Conservation (phyloP, 345 rosid genomes). For the Dimocarpus longan region DNA sequence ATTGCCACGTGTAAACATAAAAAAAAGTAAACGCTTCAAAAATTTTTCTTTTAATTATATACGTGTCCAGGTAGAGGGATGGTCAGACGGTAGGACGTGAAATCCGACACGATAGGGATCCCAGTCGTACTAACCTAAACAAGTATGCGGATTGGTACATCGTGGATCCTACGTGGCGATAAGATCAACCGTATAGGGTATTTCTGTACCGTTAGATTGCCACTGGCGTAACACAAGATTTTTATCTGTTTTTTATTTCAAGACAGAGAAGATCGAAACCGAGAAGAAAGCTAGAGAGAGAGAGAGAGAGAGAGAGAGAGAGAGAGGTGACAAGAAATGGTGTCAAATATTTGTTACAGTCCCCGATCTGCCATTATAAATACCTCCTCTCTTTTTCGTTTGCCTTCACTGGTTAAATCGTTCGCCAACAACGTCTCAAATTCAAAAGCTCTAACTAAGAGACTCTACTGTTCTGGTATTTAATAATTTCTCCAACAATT, state of each 20-base stretch:
- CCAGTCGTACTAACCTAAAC: background rate
- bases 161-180: conserved; percentile 46
- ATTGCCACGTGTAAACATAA: background rate
- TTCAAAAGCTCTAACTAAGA: background rate
- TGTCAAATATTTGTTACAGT: conserved; percentile 43
- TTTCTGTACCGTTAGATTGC: background rate
- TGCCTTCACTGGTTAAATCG: conserved; percentile 27
- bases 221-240: background rate
- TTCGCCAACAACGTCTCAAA: conserved; percentile 10
- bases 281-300: background rate
- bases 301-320: conserved; percentile 9
- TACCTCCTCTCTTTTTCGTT: conserved; percentile 28
- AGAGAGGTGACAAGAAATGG: conserved; percentile 27
- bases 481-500: background rate
- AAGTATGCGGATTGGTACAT: conserved; percentile 7
- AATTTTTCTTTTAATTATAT: background rate
- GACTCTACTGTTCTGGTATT: conserved; percentile 33
- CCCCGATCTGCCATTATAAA: conserved; percentile 48
- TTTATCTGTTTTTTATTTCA: background rate
- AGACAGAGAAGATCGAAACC: background rate
- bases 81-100: background rate
- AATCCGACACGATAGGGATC: background rate
- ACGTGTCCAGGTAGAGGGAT: background rate
- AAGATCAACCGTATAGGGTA: conserved; percentile 15
- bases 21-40: background rate